phyloP scores from a whole-genome alignment of 768 basidiomycete genomes.

The Tulasnella sp. region DNA sequence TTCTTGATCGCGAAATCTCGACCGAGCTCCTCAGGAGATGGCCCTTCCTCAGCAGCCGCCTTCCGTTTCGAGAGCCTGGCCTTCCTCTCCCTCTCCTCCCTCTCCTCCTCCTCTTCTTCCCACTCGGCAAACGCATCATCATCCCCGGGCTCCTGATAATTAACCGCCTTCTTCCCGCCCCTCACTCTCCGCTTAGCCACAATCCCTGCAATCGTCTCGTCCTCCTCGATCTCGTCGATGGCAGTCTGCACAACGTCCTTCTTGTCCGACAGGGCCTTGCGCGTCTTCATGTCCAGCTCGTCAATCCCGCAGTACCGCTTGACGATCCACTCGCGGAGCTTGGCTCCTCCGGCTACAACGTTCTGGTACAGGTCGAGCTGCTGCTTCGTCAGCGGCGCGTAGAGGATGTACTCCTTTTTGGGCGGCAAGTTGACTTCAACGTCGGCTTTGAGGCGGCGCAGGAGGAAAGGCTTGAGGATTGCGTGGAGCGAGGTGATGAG shows the following conservation, averaged over 20 bases:
- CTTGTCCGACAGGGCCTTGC: constrained; percentile 17
- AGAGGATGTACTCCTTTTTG: constrained; percentile 90
- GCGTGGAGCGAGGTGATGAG: constrained; percentile 73
- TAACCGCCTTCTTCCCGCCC: constrained; percentile 29
- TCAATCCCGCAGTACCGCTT: constrained; percentile 31
- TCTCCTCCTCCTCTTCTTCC: constrained; percentile 43
- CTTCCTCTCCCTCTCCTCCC: constrained; percentile 26
- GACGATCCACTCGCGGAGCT: constrained; percentile 37
- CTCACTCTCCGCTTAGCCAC: constrained; percentile 19
- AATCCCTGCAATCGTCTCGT: constrained; percentile 22
- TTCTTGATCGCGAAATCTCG: constrained; percentile 46
- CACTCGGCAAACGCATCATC: constrained; percentile 42
- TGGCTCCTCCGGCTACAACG: constrained; percentile 49
- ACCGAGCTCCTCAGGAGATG: constrained; percentile 43
- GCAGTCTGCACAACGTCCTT: constrained; percentile 14
- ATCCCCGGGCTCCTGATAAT: constrained; percentile 42
- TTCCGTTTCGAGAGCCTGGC: constrained; percentile 27
- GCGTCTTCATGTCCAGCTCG: constrained; percentile 15
- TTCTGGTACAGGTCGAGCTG: constrained; percentile 82
- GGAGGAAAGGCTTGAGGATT: constrained; percentile 90
- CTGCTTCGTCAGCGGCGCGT: constrained; percentile 70
- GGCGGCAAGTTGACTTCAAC: constrained; percentile 84
- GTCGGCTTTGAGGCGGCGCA: constrained; percentile 84
- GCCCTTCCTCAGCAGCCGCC: constrained; percentile 23
- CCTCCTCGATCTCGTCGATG: constrained; percentile 23